Percentiles rank a stretch among this genome's conserved stretches.
These are phyloP conservation scores for Tricholoma sp. DNA, from an alignment of 768 basidiomycete species.

Conservation along the genomic window DNA sequence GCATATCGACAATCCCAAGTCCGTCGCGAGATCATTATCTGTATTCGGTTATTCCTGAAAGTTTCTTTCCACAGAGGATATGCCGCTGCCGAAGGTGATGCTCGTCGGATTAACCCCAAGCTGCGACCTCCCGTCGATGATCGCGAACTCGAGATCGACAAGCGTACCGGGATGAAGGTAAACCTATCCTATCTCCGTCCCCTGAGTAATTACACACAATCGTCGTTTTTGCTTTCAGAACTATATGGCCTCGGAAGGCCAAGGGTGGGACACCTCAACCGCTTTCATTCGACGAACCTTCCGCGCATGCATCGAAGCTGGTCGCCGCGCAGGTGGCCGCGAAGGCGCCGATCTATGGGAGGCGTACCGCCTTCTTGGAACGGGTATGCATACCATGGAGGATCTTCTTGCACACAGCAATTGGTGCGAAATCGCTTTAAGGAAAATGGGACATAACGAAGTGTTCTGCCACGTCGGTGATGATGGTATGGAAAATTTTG, in stretches of 20 bases:
- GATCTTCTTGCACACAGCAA: slow-evolving; percentile 77
- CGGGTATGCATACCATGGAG: slow-evolving; percentile 63
- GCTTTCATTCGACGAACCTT: slow-evolving; percentile 61
- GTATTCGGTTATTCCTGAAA: neutral
- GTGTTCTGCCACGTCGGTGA: slow-evolving; percentile 82
- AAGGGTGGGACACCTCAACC: slow-evolving; percentile 72
- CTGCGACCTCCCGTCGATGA: slow-evolving; percentile 69
- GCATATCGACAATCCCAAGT: slow-evolving; percentile 80
- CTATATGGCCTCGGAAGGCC: slow-evolving; percentile 68
- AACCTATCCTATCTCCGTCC: neutral
- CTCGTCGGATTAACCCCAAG: slow-evolving; percentile 63
- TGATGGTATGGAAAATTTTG: slow-evolving; percentile 28
- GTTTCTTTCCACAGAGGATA: slow-evolving; percentile 45
- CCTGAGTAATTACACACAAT: neutral
- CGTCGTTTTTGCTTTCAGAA: slow-evolving; percentile 36
- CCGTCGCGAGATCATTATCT: slow-evolving; percentile 7
- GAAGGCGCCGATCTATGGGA: slow-evolving; percentile 57
- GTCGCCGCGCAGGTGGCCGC: slow-evolving; percentile 50
- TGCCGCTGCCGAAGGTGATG: slow-evolving; percentile 63
- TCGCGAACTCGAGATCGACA: slow-evolving; percentile 73
- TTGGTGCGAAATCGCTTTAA: slow-evolving; percentile 72
- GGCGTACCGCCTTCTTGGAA: slow-evolving; percentile 68
- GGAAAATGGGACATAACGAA: slow-evolving; percentile 61
- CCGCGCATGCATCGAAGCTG: slow-evolving; percentile 59
- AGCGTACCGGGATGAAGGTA: slow-evolving; percentile 77